phyloP scores from a whole-genome alignment of 208 protist species.

The Leptomonas pyrrhocoris region DNA sequence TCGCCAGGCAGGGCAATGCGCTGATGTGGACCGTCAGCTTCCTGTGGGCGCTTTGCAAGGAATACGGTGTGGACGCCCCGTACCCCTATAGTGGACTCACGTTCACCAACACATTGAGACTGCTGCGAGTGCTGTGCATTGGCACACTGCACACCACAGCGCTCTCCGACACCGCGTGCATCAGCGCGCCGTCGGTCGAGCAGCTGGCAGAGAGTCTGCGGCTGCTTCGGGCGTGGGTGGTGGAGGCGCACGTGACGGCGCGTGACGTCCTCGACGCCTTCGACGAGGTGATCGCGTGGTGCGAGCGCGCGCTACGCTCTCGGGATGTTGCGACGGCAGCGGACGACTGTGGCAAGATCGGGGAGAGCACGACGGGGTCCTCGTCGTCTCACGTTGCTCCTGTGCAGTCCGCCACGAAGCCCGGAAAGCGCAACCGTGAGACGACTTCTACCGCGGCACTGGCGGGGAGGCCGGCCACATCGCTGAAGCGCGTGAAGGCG shows the following conservation, averaged over 20 bases:
- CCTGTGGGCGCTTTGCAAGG: conserved; percentile 54
- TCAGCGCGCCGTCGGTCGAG: conserved; percentile 6
- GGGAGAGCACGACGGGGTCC: neutral
- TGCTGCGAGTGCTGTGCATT: conserved; percentile 37
- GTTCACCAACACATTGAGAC: conserved; percentile 55
- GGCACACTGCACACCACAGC: neutral
- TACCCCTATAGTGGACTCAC: conserved; percentile 61
- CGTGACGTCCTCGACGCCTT: conserved; percentile 32
- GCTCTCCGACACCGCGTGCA: neutral
- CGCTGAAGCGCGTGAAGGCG: neutral
- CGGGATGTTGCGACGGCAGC: neutral
- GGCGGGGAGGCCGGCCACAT: neutral
- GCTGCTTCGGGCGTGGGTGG: conserved; percentile 33
- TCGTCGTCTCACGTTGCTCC: neutral
- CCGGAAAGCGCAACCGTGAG: conserved; percentile 2
- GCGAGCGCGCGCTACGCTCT: neutral
- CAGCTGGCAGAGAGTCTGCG: conserved; percentile 28
- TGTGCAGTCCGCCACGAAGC: neutral
- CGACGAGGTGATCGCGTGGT: conserved; percentile 16
- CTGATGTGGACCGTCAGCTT: conserved; percentile 74
- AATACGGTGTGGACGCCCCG: conserved; percentile 51
- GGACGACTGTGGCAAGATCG: neutral
- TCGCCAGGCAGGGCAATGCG: conserved; percentile 52
- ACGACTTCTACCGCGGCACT: neutral
- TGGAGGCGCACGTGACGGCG: conserved; percentile 29